These are phyloP conservation scores for Saturnispora quitensis DNA, from an alignment of 805 yeast species.

Conservation along the genomic window DNA sequence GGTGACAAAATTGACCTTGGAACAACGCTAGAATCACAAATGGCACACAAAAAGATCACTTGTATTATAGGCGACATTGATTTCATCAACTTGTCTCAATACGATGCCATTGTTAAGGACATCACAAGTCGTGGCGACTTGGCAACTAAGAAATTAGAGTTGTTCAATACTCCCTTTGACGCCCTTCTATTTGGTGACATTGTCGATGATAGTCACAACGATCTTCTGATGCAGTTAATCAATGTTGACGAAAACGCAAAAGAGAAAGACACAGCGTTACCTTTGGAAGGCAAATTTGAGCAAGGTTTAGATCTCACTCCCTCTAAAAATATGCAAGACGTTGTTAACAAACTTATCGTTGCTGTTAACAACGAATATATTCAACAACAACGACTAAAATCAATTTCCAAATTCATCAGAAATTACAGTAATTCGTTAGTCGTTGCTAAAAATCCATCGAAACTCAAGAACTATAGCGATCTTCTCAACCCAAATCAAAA, in stretches of 20 bases:
- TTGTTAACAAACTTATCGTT: conserved; percentile 44
- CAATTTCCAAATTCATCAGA: conserved; percentile 45
- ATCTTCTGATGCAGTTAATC: conserved; percentile 8
- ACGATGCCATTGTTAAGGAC: conserved; percentile 19
- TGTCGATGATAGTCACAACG: conserved; percentile 20
- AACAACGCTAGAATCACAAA: conserved; percentile 65
- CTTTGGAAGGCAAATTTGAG: conserved; percentile 7
- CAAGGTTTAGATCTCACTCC: conserved; percentile 49
- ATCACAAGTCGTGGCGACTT: conserved; percentile 22
- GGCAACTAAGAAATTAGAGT: conserved; percentile 21
- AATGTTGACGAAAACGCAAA: conserved; percentile 25
- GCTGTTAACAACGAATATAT: conserved; percentile 50
- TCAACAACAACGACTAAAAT: conserved; percentile 45
- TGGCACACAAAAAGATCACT: conserved; percentile 77
- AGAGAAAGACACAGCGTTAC: conserved; percentile 5
- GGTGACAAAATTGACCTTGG: conserved; percentile 92
- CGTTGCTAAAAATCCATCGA: not conserved
- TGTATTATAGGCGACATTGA: conserved; percentile 72
- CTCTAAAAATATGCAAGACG: conserved; percentile 44
- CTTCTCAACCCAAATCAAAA: not conserved
- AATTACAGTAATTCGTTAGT: conserved; percentile 32
- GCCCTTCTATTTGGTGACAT: conserved; percentile 30
- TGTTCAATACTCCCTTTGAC: conserved; percentile 28
- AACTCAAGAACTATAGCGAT: not conserved
- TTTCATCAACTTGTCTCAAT: conserved; percentile 36